Conservation (phyloP, 192 early-diverging fungal genomes). For the Backusella sp. region DNA sequence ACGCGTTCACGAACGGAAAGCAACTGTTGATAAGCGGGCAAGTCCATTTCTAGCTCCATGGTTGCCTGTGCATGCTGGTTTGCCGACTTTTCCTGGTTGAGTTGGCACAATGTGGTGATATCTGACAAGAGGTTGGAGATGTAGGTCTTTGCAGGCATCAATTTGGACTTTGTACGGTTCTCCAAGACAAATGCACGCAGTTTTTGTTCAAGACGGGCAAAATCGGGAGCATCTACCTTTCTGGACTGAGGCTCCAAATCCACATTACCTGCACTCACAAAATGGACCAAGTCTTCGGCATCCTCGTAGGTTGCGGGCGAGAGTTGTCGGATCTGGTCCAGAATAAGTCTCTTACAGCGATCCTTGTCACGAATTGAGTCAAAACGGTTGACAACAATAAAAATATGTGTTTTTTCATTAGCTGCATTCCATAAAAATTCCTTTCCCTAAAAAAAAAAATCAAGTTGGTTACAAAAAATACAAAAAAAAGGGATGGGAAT, state of each 20-base stretch:
- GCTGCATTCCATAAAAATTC: constrained; percentile 96
- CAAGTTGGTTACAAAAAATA: constrained; percentile 1
- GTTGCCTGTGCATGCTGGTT: constrained; percentile 62
- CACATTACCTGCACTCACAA: constrained; percentile 76
- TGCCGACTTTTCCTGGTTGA: constrained; percentile 64
- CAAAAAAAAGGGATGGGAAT: not conserved
- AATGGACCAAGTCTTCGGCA: constrained; percentile 92
- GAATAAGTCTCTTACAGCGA: constrained; percentile 89
- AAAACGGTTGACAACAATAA: constrained; percentile 98
- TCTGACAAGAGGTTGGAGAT: constrained; percentile 84
- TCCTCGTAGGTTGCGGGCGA: constrained; percentile 92
- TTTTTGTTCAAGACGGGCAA: constrained; percentile 80
- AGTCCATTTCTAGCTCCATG: constrained; percentile 56
- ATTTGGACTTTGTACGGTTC: constrained; percentile 91
- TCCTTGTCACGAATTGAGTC: constrained; percentile 94
- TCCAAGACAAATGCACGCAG: constrained; percentile 92
- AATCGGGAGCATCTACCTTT: constrained; percentile 53
- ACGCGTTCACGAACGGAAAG: constrained; percentile 69
- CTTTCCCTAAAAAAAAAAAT: constrained; percentile 62
- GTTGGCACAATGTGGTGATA: constrained; percentile 66
- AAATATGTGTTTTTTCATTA: constrained; percentile 98
- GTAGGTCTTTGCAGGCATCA: constrained; percentile 92
- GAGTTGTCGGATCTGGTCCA: constrained; percentile 95
- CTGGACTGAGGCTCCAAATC: constrained; percentile 30
- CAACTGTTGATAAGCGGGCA: constrained; percentile 77